A percentile compares a stretch with the other conserved stretches of the same genome.
phyloP scores from a whole-genome alignment of 257 asterid genomes.

The Oldenlandia corymbosa region DNA sequence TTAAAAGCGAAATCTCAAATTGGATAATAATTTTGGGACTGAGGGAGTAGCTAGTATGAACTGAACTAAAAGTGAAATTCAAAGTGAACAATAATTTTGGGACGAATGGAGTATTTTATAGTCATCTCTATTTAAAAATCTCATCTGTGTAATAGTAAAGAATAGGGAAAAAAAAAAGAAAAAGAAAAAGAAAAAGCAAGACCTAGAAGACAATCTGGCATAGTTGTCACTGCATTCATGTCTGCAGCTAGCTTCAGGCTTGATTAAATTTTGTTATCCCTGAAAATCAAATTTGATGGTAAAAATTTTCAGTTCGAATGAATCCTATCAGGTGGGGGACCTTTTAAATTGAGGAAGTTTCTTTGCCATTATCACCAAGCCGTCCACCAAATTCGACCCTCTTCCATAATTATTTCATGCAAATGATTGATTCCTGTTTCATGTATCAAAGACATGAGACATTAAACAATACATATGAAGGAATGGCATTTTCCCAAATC shows the following conservation, averaged over 20 bases:
- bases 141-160: too few species aligned
- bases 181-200: too few species aligned
- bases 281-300: slow-evolving; percentile 3
- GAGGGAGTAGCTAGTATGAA: too few species aligned
- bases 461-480: background rate
- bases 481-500: slow-evolving; percentile 17
- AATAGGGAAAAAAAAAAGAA: too few species aligned
- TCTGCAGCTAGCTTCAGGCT: background rate
- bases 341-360: slow-evolving; percentile 12
- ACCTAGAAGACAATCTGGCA: background rate
- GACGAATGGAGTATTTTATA: too few species aligned
- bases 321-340: slow-evolving; percentile 15
- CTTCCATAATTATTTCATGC: slow-evolving; percentile 9
- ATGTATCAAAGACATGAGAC: slow-evolving; percentile 12
- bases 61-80: too few species aligned
- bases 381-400: background rate
- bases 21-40: too few species aligned
- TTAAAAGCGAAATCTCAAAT: too few species aligned
- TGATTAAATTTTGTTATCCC: slow-evolving; percentile 22
- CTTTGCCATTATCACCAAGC: slow-evolving; percentile 1
- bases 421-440: slow-evolving; percentile 15
- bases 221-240: slow-evolving; percentile 21
- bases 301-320: background rate
- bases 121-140: too few species aligned
- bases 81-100: too few species aligned